phyloP scores from a whole-genome alignment of 1,139 yeast species.

The Groenewaldozyma auringiensis region DNA sequence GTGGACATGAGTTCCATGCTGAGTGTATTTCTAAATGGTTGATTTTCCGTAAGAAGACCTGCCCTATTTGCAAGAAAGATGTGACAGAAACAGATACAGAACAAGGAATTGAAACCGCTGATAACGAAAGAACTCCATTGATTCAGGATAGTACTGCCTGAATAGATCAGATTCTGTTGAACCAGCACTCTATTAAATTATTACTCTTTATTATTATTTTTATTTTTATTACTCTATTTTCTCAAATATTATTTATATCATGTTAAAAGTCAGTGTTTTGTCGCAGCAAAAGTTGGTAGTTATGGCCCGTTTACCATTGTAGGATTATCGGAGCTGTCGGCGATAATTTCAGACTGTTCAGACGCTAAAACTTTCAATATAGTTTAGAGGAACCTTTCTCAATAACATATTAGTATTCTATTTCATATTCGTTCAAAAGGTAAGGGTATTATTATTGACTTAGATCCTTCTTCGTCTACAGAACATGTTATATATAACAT shows the following conservation, averaged over 20 bases:
- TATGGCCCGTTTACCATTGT: too few relatives aligned
- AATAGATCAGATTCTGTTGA: neutral
- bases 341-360: too few relatives aligned
- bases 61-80: constrained; percentile 33
- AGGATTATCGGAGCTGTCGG: too few relatives aligned
- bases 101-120: neutral
- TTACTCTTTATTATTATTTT: constrained; percentile 3
- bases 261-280: neutral
- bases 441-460: too few relatives aligned
- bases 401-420: too few relatives aligned
- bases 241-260: neutral
- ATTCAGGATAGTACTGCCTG: neutral
- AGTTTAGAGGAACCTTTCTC: too few relatives aligned
- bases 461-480: too few relatives aligned
- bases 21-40: constrained; percentile 37
- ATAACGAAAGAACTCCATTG: neutral
- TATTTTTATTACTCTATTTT: constrained; percentile 2
- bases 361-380: too few relatives aligned
- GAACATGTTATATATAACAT: too few relatives aligned
- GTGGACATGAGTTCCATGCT: constrained; percentile 39
- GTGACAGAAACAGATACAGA: constrained; percentile 16
- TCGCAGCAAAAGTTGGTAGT: too few relatives aligned
- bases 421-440: too few relatives aligned
- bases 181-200: neutral
- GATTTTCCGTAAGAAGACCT: constrained; percentile 30